Base-by-base conservation (phyloP, 2,329 filamentous ascomycete species). In the Lecanoromycetidae sp. region DNA sequence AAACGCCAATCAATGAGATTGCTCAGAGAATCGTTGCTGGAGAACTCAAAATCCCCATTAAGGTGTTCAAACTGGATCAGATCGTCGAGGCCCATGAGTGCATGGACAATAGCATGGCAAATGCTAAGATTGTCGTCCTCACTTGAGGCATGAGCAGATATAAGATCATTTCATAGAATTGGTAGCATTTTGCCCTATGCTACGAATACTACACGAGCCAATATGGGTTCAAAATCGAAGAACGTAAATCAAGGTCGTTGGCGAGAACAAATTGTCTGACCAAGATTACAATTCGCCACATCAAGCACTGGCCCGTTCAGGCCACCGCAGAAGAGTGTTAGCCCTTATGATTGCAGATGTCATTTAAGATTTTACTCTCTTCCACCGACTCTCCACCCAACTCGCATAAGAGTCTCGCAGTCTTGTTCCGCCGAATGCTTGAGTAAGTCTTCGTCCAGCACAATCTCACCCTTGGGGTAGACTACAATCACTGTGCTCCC, bases 71-170 rank as follows among this genome's bases (percentile, higher is more conserved):
- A 17, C 56, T 71, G 29, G 64, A 69, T 35, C 58, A 70, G 42
- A 69, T 71, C 56, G 65, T 63, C 1, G 61, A 70, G 48, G 68
- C 66, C 3, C 68, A 70, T 57, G 54, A 57, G n/a, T 56, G 58
- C 38, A 70, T 70, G 67, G 68, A 71, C 46, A 57, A 61, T 32
- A 66, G 66, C 52, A 59, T 55, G 27, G 67, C 65, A 1, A 61
- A 61, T 9, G 69, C 66, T 10, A 71, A 70, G 53, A 64, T 70
- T 42, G 67, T 71, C 2, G 61, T 70, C 13, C 35, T 37, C 8
- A 37, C n/a, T n/a, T n/a, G n/a, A n/a, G n/a, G n/a, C n/a, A n/a
- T n/a, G n/a, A n/a, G n/a, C n/a, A n/a, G n/a, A n/a, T n/a, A n/a
- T n/a, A n/a, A n/a, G n/a, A n/a, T n/a, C n/a, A n/a, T n/a, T n/a